These are phyloP conservation scores for Syzygium aqueum DNA, from an alignment of 345 rosid species.

Conservation along the genomic window DNA sequence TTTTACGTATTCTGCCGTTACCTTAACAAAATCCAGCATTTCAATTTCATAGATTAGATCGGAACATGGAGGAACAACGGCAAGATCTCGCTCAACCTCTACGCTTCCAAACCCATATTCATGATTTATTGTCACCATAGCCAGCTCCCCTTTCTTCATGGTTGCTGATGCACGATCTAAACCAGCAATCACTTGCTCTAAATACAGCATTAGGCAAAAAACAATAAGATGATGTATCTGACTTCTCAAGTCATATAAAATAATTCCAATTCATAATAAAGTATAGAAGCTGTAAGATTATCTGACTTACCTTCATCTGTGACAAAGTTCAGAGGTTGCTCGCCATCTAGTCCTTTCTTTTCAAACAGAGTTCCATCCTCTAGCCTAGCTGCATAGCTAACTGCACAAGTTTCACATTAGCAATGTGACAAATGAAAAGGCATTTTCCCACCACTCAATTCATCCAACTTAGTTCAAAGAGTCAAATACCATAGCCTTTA, in stretches of 20 bases:
- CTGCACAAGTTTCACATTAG: constrained; percentile 21
- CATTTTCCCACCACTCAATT: not conserved
- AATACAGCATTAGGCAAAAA: not conserved
- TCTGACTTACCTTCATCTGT: constrained; percentile 59
- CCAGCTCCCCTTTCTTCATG: constrained; percentile 45
- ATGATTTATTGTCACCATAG: constrained; percentile 19
- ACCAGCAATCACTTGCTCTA: constrained; percentile 39
- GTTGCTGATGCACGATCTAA: constrained; percentile 28
- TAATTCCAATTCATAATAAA: not conserved
- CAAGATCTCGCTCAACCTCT: constrained; percentile 20
- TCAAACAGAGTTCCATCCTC: constrained; percentile 13
- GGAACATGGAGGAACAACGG: constrained; percentile 26
- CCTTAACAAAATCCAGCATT: constrained; percentile 29
- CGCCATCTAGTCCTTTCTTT: constrained; percentile 30
- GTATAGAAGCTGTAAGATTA: not conserved
- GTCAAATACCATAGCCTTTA: not conserved
- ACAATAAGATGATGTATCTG: not conserved
- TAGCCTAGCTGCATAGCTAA: constrained; percentile 4
- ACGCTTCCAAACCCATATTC: constrained; percentile 29
- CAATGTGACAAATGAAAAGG: not conserved
- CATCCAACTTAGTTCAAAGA: not conserved
- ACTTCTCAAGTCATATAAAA: not conserved
- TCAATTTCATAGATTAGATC: constrained; percentile 27
- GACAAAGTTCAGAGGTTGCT: constrained; percentile 17
- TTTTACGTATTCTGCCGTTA: not conserved